A percentile compares a stretch with the other conserved stretches of the same genome.
Conservation (phyloP, 1,284 basidiomycete species). For the Pseudozyma pruni region DNA sequence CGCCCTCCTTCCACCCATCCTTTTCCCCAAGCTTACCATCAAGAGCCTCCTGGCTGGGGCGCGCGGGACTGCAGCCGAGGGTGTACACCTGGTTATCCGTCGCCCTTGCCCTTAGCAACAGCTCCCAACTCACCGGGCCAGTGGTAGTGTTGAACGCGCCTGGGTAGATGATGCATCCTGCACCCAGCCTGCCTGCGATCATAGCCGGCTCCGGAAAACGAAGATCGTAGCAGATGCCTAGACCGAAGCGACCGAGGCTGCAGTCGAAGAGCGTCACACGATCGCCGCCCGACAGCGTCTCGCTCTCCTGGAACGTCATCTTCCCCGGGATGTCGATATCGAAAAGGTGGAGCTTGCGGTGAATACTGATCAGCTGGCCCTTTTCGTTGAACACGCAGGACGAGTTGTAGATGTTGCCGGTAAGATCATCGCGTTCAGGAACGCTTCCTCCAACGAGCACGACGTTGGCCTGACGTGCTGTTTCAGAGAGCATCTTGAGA, state of each 20-base stretch:
- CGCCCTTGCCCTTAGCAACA: conserved; percentile 86
- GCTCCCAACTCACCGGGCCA: conserved; percentile 95
- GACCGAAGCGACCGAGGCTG: conserved; percentile 88
- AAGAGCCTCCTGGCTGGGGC: conserved; percentile 75
- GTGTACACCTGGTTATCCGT: conserved; percentile 96
- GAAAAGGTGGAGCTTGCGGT: conserved; percentile 96
- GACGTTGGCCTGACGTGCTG: conserved; percentile 81
- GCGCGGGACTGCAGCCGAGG: conserved; percentile 93
- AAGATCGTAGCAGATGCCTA: conserved; percentile 82
- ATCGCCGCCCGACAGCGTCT: conserved; percentile 84
- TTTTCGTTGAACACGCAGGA: conserved; percentile 80
- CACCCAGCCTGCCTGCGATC: conserved; percentile 87
- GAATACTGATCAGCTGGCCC: conserved; percentile 85
- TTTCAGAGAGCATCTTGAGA: conserved; percentile 83
- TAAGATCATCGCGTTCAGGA: conserved; percentile 60
- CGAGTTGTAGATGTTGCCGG: conserved; percentile 65
- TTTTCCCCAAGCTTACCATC: conserved; percentile 26
- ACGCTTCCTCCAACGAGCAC: conserved; percentile 87
- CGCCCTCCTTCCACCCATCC: conserved; percentile 44
- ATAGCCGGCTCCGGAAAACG: conserved; percentile 95
- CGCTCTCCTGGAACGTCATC: conserved; percentile 98
- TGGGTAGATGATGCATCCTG: conserved; percentile 84
- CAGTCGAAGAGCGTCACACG: conserved; percentile 87
- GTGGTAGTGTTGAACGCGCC: conserved; percentile 75
- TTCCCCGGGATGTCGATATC: conserved; percentile 98